phyloP scores from a whole-genome alignment of 192 early-diverging fungal species.

The Backusella morwellensis region DNA sequence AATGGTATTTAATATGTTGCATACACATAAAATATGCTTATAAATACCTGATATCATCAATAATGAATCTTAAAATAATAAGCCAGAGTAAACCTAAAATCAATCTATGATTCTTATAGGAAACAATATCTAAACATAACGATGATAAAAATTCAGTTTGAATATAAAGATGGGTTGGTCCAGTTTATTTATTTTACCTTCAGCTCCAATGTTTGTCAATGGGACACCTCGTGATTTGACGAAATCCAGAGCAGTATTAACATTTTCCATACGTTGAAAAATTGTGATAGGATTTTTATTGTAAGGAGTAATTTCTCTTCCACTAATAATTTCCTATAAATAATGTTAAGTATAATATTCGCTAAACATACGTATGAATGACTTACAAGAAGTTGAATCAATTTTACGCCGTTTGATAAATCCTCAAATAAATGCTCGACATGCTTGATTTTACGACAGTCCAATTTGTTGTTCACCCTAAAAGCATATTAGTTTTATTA shows the following conservation, averaged over 20 bases:
- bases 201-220: slow-evolving; percentile 95
- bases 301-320: slow-evolving; percentile 80
- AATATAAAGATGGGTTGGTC: no score
- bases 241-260: slow-evolving; percentile 92
- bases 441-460: slow-evolving; percentile 44
- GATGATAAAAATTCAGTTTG: background rate
- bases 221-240: slow-evolving; percentile 82
- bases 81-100: slow-evolving; percentile 97
- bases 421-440: slow-evolving; percentile 40
- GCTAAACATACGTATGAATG: background rate
- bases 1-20: background rate
- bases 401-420: slow-evolving; percentile 51
- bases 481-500: background rate
- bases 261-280: slow-evolving; percentile 95
- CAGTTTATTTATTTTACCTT: slow-evolving; percentile 48
- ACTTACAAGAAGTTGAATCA: slow-evolving; percentile 58
- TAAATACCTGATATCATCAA: slow-evolving; percentile 81
- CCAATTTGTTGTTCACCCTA: slow-evolving; percentile 80
- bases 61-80: slow-evolving; percentile 95
- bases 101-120: slow-evolving; percentile 84
- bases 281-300: slow-evolving; percentile 88
- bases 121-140: slow-evolving; percentile 75
- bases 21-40: background rate
- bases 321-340: slow-evolving; percentile 89
- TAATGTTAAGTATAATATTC: slow-evolving; percentile 18